Evolutionary conservation across 169 alveolate species (phyloP), one percentile per base, ranked within the genome.

Genomic region (Plasmodium billcollinsi): DNA sequence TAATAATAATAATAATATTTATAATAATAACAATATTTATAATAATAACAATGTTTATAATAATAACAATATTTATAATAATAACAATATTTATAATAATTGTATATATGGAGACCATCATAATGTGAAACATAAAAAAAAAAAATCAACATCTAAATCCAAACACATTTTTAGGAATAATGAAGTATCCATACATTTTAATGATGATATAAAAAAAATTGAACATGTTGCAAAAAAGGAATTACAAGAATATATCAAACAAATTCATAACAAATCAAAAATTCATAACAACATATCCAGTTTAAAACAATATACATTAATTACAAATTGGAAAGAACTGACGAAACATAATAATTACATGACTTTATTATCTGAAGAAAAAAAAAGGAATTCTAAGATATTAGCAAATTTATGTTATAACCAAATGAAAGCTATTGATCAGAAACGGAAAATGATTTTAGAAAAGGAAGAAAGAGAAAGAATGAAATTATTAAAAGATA

Each of bases 401-500:
- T 21, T 80, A 11, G 90, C 90, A 14, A 69, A 54, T 3, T 26
- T 43, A 20, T 80, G 90, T 39, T 80, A 69, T 47, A 49, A 80
- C 1, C 72, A 69, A 54, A 80, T 80, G 74, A 80, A 69, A 29
- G 14, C 39, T 33, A 52, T 80, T 0, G 73, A 80, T 15, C 88
- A 80, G 14, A 80, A 80, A 49, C 33, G 58, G 3, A 39, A 67
- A 56, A 18, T 80, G 5, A 80, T 80, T 12, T 4, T 80, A 49
- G 83, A 80, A 62, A 67, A 49, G 11, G 85, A 80, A 69, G 90
- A 93, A 72, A 93, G 88, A 50, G 94, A 92, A 56, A 71, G 96
- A 56, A 54, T 93, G 88, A 88, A 90, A 47, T 88, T 95, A 39
- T 62, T 98, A 29, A 96, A 95, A 91, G 98, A 97, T 33, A 97